Conservation (phyloP, 257 asterid species). For the Lycium ferocissimum region DNA sequence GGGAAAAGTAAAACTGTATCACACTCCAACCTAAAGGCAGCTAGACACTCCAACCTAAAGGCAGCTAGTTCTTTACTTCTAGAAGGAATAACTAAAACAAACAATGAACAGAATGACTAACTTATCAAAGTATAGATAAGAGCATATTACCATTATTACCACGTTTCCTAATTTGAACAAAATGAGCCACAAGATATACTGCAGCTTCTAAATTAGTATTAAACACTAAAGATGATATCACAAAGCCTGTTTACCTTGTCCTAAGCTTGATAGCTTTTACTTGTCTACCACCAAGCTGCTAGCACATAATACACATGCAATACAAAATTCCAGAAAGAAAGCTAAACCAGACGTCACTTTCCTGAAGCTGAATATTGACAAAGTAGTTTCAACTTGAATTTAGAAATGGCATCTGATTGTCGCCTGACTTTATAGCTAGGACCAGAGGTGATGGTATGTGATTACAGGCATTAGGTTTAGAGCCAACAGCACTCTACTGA, state of each 20-base stretch:
- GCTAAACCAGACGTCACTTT: background rate
- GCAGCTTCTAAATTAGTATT: background rate
- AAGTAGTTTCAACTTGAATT: background rate
- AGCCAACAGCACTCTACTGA: background rate
- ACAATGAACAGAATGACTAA: background rate
- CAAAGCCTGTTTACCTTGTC: background rate
- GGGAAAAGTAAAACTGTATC: background rate
- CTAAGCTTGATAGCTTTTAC: background rate
- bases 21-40: background rate
- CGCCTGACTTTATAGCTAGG: background rate
- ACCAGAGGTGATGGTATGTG: background rate
- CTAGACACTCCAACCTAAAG: background rate
- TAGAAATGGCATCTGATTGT: background rate
- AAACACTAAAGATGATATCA: background rate
- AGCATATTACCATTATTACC: background rate
- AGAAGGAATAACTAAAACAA: background rate
- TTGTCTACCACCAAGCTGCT: background rate
- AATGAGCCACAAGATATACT: background rate
- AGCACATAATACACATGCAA: background rate
- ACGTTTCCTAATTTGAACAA: background rate
- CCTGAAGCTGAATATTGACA: background rate
- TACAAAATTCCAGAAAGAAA: background rate
- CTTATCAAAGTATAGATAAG: background rate
- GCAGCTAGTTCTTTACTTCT: background rate
- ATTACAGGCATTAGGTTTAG: constrained; percentile 12